A percentile compares a stretch with the other conserved stretches of the same genome.
Evolutionary conservation across 2,329 filamentous ascomycete genomes (phyloP).

Genomic region (Purpureocillium lavendulum): DNA sequence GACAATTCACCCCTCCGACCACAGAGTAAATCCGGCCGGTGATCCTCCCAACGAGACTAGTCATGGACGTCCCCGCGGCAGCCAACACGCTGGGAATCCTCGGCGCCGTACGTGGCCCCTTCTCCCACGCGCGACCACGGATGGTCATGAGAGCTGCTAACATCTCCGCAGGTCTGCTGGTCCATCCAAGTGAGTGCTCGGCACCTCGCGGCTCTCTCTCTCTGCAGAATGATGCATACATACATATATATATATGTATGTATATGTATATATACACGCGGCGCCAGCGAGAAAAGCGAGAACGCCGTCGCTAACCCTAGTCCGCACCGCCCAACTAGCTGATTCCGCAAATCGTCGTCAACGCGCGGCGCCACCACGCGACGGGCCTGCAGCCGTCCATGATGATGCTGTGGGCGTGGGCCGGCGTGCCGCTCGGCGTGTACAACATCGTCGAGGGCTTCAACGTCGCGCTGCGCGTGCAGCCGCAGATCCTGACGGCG

Average conservation of each 20-base stretch:
- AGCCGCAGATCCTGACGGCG: constrained; percentile 33
- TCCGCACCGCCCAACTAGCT: no score
- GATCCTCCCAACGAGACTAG: no score
- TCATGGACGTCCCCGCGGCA: constrained; percentile 45
- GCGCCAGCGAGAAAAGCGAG: no score
- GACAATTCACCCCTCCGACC: no score
- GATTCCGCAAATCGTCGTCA: constrained; percentile 61
- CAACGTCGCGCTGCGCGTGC: constrained; percentile 31
- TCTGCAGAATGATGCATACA: no score
- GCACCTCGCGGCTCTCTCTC: background rate
- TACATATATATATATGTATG: no score
- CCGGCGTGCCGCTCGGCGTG: constrained; percentile 56
- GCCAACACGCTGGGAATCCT: constrained; percentile 52
- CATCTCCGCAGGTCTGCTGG: constrained; percentile 44
- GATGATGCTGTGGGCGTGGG: constrained; percentile 65
- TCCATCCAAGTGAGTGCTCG: constrained; percentile 44
- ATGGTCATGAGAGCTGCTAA: background rate
- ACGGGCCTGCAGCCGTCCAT: constrained; percentile 58
- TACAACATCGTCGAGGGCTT: constrained; percentile 35
- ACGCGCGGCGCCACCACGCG: constrained; percentile 58
- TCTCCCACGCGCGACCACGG: no score
- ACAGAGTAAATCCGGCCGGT: no score
- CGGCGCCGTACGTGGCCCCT: constrained; percentile 37
- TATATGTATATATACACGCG: no score
- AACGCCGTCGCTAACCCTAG: no score